phyloP scores from a whole-genome alignment of 805 yeast species.

The Candida sanyiensis region DNA sequence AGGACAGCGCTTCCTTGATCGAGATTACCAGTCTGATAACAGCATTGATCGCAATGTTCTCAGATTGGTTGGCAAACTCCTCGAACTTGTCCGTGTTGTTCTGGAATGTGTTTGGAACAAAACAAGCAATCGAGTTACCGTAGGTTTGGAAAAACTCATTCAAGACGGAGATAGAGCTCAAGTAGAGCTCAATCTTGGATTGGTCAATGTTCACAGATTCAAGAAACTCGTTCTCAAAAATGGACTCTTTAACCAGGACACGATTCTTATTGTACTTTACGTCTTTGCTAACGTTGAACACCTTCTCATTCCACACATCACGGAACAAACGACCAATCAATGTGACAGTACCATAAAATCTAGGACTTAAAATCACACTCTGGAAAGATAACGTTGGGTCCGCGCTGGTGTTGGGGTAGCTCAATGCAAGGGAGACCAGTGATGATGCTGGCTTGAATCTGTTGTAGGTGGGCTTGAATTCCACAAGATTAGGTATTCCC shows the following conservation, averaged over 20 bases:
- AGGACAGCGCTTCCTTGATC: slow-evolving; percentile 86
- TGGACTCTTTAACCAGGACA: slow-evolving; percentile 19
- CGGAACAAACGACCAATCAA: slow-evolving; percentile 74
- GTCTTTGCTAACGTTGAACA: slow-evolving; percentile 41
- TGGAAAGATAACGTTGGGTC: slow-evolving; percentile 41
- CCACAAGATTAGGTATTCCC: slow-evolving; percentile 38
- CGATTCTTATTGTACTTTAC: slow-evolving; percentile 33
- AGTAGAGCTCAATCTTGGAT: slow-evolving; percentile 56
- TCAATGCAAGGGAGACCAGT: slow-evolving; percentile 12
- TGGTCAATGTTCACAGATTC: slow-evolving; percentile 36
- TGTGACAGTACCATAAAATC: slow-evolving; percentile 83
- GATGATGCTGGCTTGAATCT: slow-evolving; percentile 5
- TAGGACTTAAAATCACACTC: slow-evolving; percentile 82
- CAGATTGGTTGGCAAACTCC: slow-evolving; percentile 80
- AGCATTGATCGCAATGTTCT: slow-evolving; percentile 80
- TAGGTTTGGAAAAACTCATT: slow-evolving; percentile 65
- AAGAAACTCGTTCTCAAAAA: slow-evolving; percentile 37
- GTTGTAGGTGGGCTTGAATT: slow-evolving; percentile 37
- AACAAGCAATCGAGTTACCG: slow-evolving; percentile 55
- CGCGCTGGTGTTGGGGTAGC: slow-evolving; percentile 3
- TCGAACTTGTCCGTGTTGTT: slow-evolving; percentile 33
- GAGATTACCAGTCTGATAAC: slow-evolving; percentile 67
- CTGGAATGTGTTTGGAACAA: slow-evolving; percentile 50
- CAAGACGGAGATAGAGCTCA: slow-evolving; percentile 65
- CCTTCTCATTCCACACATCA: slow-evolving; percentile 69